Evolutionary conservation across 129 eudicot species (phyloP).

Genomic region (Kitagawia praeruptora): DNA sequence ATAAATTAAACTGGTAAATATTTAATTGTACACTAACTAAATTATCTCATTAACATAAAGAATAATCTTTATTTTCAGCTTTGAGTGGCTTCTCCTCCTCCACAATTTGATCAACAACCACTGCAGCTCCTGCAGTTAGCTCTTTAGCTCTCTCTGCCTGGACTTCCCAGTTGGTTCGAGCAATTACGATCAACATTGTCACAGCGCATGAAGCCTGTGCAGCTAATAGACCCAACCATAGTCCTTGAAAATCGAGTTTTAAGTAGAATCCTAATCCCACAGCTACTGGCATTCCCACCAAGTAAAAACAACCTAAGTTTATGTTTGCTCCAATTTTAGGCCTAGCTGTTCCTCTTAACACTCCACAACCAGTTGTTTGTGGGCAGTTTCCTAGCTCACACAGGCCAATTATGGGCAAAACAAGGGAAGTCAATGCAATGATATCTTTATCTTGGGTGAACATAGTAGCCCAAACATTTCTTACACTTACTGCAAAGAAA

Average conservation of each 20-base stretch:
- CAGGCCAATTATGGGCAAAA: slow-evolving; percentile 68
- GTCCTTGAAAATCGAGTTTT: slow-evolving; percentile 58
- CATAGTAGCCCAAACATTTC: slow-evolving; percentile 63
- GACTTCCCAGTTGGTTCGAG: slow-evolving; percentile 57
- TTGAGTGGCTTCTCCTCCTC: slow-evolving; percentile 27
- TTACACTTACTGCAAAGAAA: slow-evolving; percentile 36
- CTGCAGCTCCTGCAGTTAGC: slow-evolving; percentile 23
- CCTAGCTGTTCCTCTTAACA: slow-evolving; percentile 73
- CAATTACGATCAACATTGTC: slow-evolving; percentile 61
- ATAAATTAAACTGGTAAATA: slow-evolving; percentile 3
- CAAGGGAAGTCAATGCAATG: slow-evolving; percentile 51
- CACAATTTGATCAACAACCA: slow-evolving; percentile 23
- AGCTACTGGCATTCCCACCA: slow-evolving; percentile 86
- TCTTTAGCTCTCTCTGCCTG: slow-evolving; percentile 58
- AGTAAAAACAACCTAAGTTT: slow-evolving; percentile 72
- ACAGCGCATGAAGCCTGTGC: slow-evolving; percentile 69
- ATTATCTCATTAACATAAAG: slow-evolving; percentile 29
- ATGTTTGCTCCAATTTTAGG: slow-evolving; percentile 79
- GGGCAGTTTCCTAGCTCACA: slow-evolving; percentile 90
- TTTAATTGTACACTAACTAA: slow-evolving; percentile 16
- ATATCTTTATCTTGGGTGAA: slow-evolving; percentile 68
- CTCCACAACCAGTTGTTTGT: slow-evolving; percentile 86
- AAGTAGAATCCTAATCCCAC: slow-evolving; percentile 42
- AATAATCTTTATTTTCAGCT: slow-evolving; percentile 31
- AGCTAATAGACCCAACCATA: slow-evolving; percentile 77